Percentiles rank a stretch among this genome's conserved stretches.
Conservation (phyloP, 345 rosid species). For the Arabidopsis suecica region DNA sequence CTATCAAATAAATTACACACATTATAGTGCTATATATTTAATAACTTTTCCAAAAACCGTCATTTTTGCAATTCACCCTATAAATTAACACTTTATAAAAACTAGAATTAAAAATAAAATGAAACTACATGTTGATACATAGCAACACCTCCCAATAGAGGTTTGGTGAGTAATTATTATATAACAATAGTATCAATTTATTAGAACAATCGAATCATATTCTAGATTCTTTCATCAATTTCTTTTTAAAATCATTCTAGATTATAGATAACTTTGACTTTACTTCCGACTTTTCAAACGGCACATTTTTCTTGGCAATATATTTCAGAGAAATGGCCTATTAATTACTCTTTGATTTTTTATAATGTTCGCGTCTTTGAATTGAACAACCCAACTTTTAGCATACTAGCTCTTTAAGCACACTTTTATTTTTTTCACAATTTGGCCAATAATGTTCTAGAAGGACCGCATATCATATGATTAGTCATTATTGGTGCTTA, state of each 20-base stretch:
- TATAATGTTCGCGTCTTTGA: conserved; percentile 23
- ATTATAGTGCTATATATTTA: too few relatives aligned
- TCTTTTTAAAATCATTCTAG: too few relatives aligned
- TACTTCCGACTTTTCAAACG: conserved; percentile 32
- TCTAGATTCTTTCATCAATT: too few relatives aligned
- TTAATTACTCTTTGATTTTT: background rate
- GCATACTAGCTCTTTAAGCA: background rate
- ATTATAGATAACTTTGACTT: conserved; percentile 11
- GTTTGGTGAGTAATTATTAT: background rate
- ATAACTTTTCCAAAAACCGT: too few relatives aligned
- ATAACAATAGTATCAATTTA: background rate
- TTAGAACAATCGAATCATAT: background rate
- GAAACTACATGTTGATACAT: background rate
- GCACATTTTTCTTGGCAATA: conserved; percentile 1
- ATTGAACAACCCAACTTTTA: background rate
- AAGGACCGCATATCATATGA: background rate
- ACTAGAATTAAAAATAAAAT: too few relatives aligned
- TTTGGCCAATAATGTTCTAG: background rate
- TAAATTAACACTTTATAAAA: too few relatives aligned
- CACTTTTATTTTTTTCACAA: background rate
- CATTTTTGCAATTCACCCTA: too few relatives aligned
- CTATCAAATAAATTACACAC: too few relatives aligned
- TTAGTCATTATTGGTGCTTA: background rate
- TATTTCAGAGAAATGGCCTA: background rate
- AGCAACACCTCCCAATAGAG: background rate